Conservation (phyloP, 2,329 filamentous ascomycete genomes). For the Penicillium sp. region DNA sequence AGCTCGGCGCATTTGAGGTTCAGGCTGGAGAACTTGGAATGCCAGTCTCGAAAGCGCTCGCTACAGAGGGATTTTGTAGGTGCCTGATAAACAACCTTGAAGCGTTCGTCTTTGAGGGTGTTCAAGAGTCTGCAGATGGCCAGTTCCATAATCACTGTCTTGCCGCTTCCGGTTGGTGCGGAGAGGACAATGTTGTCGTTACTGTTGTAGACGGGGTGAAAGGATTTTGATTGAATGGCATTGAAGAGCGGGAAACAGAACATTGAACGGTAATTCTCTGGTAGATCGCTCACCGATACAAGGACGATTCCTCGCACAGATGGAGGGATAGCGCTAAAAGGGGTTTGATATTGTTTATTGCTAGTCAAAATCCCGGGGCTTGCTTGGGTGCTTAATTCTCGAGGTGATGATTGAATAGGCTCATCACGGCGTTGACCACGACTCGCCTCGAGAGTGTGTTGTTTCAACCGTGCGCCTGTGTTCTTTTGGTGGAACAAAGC, state of each 20-base stretch:
- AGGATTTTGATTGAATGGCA: constrained; percentile 78
- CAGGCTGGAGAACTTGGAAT: constrained; percentile 67
- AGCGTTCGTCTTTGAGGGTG: constrained; percentile 57
- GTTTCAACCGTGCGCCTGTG: neutral
- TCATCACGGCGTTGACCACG: neutral
- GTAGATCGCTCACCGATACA: constrained; percentile 59
- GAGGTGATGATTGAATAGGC: neutral
- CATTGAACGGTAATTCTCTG: constrained; percentile 66
- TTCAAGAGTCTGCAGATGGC: constrained; percentile 72
- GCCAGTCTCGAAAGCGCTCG: constrained; percentile 75
- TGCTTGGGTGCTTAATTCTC: neutral
- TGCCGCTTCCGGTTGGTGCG: constrained; percentile 81
- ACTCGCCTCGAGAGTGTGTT: neutral
- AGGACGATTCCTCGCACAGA: constrained; percentile 60
- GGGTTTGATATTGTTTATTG: neutral
- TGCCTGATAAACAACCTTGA: constrained; percentile 82
- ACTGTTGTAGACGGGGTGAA: constrained; percentile 62
- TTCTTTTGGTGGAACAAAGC: constrained; percentile 23
- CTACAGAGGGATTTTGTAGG: constrained; percentile 81
- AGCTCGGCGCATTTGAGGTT: constrained; percentile 71
- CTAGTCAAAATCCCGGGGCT: neutral
- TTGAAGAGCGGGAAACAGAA: constrained; percentile 78
- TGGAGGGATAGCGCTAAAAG: constrained; percentile 30
- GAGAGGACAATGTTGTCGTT: constrained; percentile 77
- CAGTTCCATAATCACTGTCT: constrained; percentile 77